These are phyloP conservation scores for Grammothele lineata DNA, from an alignment of 768 basidiomycete species.

Conservation along the genomic window DNA sequence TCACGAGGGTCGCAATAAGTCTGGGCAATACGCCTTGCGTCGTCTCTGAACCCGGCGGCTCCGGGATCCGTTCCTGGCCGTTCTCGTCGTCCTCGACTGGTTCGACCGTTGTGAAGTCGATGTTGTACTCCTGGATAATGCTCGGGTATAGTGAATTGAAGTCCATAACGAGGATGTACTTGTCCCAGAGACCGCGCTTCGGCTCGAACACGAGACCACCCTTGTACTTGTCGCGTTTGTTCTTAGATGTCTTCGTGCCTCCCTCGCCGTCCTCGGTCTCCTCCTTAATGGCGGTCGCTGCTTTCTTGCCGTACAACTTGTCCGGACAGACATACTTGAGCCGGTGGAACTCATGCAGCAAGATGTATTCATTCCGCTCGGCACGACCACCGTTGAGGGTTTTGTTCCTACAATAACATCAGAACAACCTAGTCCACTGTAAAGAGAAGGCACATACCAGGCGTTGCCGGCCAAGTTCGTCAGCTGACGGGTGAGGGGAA, in stretches of 20 bases:
- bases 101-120: slow-evolving; percentile 96
- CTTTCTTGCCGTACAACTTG: slow-evolving; percentile 82
- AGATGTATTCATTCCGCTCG: slow-evolving; percentile 98
- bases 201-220: slow-evolving; percentile 98
- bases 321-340: slow-evolving; percentile 97
- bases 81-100: slow-evolving; percentile 60
- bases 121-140: slow-evolving; percentile 99
- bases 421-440: too few species aligned
- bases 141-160: slow-evolving; percentile 99
- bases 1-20: slow-evolving; percentile 95
- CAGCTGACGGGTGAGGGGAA: slow-evolving; percentile 88
- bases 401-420: slow-evolving; percentile 95
- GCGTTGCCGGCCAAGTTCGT: slow-evolving; percentile 96
- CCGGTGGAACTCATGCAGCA: slow-evolving; percentile 95
- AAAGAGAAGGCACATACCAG: slow-evolving; percentile 53
- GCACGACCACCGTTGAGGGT: slow-evolving; percentile 96
- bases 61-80: slow-evolving; percentile 83
- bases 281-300: slow-evolving; percentile 45
- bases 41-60: slow-evolving; percentile 70
- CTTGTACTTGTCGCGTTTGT: slow-evolving; percentile 92
- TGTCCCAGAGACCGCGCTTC: slow-evolving; percentile 94
- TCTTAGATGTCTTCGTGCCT: slow-evolving; percentile 50
- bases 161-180: slow-evolving; percentile 97
- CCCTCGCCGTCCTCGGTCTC: slow-evolving; percentile 38
- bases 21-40: slow-evolving; percentile 90